Conservation (phyloP, 78 protist species). For the Pigoraptor vietnamica region DNA sequence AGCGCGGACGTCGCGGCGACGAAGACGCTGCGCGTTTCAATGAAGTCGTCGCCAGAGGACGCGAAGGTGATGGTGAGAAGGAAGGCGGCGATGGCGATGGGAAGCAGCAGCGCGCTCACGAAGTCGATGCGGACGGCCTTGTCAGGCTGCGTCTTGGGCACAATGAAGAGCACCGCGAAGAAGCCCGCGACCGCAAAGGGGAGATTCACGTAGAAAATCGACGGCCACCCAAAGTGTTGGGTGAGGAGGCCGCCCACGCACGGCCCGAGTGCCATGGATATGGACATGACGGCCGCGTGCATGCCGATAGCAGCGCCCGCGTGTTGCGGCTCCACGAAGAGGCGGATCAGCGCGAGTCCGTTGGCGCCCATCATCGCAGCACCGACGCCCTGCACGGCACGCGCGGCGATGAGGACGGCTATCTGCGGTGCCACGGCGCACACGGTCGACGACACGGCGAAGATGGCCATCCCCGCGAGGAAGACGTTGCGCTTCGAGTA, state of each 20-base stretch:
- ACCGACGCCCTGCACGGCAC: background rate
- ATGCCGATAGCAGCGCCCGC: background rate
- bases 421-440: background rate
- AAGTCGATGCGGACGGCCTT: background rate
- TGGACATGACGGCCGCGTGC: background rate
- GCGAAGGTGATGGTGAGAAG: background rate
- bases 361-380: background rate
- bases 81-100: background rate
- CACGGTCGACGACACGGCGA: background rate
- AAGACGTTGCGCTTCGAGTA: background rate
- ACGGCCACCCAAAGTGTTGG: background rate
- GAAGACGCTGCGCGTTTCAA: background rate
- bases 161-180: background rate
- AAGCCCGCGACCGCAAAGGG: background rate
- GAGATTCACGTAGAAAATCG: background rate
- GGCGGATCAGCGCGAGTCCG: background rate
- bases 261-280: background rate
- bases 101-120: background rate
- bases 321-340: background rate
- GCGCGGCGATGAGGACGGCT: background rate
- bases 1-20: background rate
- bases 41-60: background rate
- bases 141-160: background rate
- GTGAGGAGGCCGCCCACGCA: background rate
- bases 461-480: background rate